phyloP scores from a whole-genome alignment of 768 basidiomycete genomes.

The Cystoderma amianthinum region DNA sequence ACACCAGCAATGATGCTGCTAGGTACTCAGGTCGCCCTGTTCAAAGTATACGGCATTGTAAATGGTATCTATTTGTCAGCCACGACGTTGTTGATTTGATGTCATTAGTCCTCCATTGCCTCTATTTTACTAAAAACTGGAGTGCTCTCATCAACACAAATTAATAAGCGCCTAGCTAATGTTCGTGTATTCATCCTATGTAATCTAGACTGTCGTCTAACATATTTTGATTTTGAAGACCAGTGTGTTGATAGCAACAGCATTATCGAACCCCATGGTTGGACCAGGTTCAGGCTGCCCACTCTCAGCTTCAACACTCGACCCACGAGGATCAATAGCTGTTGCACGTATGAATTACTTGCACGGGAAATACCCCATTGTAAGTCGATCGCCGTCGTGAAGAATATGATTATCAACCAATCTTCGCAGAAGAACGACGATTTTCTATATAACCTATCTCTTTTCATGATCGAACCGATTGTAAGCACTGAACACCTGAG shows the following conservation, averaged over 20 bases:
- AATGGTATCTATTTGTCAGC: not conserved
- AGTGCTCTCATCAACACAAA: too few relatives aligned
- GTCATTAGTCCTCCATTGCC: too few relatives aligned
- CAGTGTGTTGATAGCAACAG: not conserved
- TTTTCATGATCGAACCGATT: slow-evolving; percentile 2
- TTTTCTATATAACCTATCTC: not conserved
- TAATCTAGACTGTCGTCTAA: not conserved
- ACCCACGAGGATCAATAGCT: not conserved
- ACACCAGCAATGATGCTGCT: not conserved
- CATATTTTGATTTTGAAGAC: not conserved
- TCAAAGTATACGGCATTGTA: slow-evolving; percentile 1
- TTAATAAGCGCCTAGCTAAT: too few relatives aligned
- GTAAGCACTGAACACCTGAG: not conserved
- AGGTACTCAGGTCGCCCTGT: not conserved
- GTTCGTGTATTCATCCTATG: too few relatives aligned
- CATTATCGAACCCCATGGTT: not conserved
- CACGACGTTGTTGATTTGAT: too few relatives aligned
- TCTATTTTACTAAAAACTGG: too few relatives aligned
- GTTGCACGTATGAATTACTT: not conserved
- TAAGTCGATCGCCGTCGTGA: not conserved
- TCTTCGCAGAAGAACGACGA: not conserved
- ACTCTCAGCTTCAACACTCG: not conserved
- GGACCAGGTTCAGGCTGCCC: not conserved
- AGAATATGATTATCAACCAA: not conserved
- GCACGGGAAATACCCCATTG: not conserved